phyloP scores from a whole-genome alignment of 345 rosid species.

The Rhodamnia rubescens region DNA sequence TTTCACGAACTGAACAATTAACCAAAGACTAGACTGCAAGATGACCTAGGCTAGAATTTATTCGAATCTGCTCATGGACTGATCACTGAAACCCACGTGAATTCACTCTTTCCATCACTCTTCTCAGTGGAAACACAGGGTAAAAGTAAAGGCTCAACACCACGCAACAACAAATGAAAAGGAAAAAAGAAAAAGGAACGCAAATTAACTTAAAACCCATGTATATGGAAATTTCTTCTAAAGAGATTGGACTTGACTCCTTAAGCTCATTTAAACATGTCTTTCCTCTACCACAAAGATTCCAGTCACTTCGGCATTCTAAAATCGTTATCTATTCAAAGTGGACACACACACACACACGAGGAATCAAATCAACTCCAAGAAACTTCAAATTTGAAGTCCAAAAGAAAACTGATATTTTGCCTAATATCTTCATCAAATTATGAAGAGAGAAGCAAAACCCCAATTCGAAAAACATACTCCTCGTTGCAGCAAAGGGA shows the following conservation, averaged over 20 bases:
- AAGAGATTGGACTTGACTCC: background rate
- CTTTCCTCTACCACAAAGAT: background rate
- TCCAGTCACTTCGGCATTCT: background rate
- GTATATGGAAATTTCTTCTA: background rate
- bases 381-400: background rate
- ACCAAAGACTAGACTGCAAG: background rate
- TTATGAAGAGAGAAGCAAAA: background rate
- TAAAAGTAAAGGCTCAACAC: background rate
- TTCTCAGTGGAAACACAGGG: background rate
- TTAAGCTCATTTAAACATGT: background rate
- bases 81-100: background rate
- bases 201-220: background rate
- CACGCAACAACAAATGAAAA: background rate
- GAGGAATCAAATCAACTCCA: background rate
- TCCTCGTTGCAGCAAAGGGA: slow-evolving; percentile 20
- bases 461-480: slow-evolving; percentile 3
- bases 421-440: background rate
- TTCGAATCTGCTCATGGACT: background rate
- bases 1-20: background rate
- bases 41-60: background rate
- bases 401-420: background rate
- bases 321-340: background rate
- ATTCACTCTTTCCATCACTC: background rate
- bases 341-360: background rate
- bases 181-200: background rate